Evolutionary conservation across 352 stramenopile species (phyloP), one percentile per base, ranked within the genome.

Genomic region (Ophiocytium majus): DNA sequence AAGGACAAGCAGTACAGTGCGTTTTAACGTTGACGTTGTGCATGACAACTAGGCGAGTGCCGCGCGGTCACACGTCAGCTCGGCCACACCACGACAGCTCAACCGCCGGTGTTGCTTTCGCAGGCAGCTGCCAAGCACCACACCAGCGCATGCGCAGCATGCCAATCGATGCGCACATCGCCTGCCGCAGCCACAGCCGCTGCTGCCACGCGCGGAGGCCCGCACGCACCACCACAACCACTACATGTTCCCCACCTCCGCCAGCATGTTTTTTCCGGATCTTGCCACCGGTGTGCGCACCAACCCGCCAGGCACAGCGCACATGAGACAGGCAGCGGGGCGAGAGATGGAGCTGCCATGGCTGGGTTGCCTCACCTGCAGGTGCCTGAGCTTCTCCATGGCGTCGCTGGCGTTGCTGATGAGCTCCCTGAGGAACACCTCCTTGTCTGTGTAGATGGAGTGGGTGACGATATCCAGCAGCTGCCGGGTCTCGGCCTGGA

Each of bases 381-480:
- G 82, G 89, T 99, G 97, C 79, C 97, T 94, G 49, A 99, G 91
- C 91, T 99, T 99, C 91, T 99, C 97, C 23, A 99, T 92, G 9
- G 97, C 96, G 90, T 99, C 98, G 28, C 94, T 98, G 0, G 97
- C 95, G 90, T 99, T 99, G 33, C 95, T 98, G 81, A 99, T 97
- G 17, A 99, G 92, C 90, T 99, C 97, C 63, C 96, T 93, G 34
- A 99, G 91, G 90, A 99, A 99, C 0, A 99, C 86, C 84, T 99
- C 96, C 91, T 99, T 99, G 91, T 99, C 96, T 37, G 97, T 99
- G 92, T 99, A 99, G 82, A 99, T 96, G 23, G 97, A 99, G 91
- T 99, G 95, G 9, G 96, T 99, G 83, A 99, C 97, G 83, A 98
- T 98, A 88, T 98, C 95, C 64, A 98, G 86, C 83, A 98, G 90